Base-by-base conservation (phyloP, 805 yeast species). In the Osmozyma mogii region DNA sequence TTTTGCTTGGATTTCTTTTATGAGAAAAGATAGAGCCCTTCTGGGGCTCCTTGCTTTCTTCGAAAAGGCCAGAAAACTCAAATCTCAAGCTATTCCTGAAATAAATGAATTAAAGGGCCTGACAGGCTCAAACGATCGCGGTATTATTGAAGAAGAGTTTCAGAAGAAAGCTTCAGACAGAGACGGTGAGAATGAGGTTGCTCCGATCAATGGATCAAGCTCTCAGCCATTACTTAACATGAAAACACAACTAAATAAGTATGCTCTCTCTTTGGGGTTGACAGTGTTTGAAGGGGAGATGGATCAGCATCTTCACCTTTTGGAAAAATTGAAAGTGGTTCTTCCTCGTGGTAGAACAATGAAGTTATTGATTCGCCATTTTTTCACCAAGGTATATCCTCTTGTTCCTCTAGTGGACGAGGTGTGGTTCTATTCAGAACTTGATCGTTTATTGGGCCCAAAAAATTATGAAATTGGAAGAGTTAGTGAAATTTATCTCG, bases 1-100 rank as follows among this genome's bases (percentile, higher is more conserved):
- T 0, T 56, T 72, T 20, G 49, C 76, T 1, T 67, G 75, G 66
- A 39, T 66, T 4, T 50, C 78, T 0, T 33, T 68, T 15, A 48
- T 73, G 30, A 59, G 61, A 31, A 70, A 61, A 37, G 82, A 75
- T 48, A 55, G 52, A 3, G 51, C 40, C 1, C 28, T 49, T 23
- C 18, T 12, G 6, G 16, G 22, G 2, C 15, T 43, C 6, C 38
- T 41, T 41, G 30, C 22, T 5, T 36, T 24, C 19, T 22, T 38
- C n/a, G 29, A 18, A 8, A 19, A 11, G 12, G n/a, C 6, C 20
- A 17, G 6, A 5, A 13, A 22, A 7, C 14, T 17, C 17, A 16
- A 28, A 4, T 11, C 9, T 5, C 7, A 15, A 14, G 6, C 17
- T 6, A 9, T n/a, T 11, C n/a, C 18, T 24, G 32, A 12, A 24